Conservation (phyloP, 2,329 filamentous ascomycete species). For the Penicillium brasilianum region DNA sequence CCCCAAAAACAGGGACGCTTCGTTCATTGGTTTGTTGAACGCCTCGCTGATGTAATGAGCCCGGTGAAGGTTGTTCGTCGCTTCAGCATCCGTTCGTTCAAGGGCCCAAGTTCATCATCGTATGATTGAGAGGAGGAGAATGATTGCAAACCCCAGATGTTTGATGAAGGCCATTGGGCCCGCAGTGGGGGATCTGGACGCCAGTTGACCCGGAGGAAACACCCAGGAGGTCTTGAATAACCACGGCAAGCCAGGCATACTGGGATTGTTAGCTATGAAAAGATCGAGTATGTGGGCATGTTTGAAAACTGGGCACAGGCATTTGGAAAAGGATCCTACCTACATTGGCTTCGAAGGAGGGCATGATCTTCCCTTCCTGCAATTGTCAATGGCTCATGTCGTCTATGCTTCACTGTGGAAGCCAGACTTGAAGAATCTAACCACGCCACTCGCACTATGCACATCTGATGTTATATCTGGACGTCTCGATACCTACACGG, state of each 20-base stretch:
- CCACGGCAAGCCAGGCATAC: not conserved
- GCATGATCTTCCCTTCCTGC: not conserved
- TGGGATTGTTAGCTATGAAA: not conserved
- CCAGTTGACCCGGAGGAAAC: not conserved
- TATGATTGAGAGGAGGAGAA: too few relatives aligned
- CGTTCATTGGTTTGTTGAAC: slow-evolving; percentile 23
- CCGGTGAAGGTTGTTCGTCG: not conserved
- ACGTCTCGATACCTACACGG: not conserved
- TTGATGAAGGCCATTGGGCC: not conserved
- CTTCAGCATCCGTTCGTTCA: not conserved
- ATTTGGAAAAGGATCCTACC: not conserved
- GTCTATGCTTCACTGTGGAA: not conserved
- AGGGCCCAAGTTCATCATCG: not conserved
- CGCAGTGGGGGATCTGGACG: not conserved
- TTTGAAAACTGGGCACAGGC: not conserved
- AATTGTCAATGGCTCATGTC: not conserved
- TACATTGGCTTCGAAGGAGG: not conserved
- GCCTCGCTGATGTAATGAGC: slow-evolving; percentile 15
- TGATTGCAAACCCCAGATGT: not conserved
- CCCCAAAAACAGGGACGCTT: not conserved
- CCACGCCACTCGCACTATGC: not conserved
- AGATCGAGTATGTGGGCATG: not conserved
- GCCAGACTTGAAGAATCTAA: not conserved
- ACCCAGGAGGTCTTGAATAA: not conserved
- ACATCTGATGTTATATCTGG: slow-evolving; percentile 5